phyloP scores from a whole-genome alignment of 805 yeast genomes.

The Metschnikowia koreensis region DNA sequence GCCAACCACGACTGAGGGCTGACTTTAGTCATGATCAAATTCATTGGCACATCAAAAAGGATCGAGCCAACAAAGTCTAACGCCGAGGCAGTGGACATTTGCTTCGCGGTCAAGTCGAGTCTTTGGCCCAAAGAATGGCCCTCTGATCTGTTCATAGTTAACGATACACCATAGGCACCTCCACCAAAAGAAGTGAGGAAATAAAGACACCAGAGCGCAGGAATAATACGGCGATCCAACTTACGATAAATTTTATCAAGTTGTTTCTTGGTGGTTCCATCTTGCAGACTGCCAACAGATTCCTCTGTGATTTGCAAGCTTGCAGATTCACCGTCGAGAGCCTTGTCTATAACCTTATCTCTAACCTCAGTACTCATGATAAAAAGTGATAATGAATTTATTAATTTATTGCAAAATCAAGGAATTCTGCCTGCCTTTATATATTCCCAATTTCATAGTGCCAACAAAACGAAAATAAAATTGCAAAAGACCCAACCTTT shows the following conservation, averaged over 20 bases:
- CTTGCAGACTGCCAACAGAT: background rate
- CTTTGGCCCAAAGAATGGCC: conserved; percentile 60
- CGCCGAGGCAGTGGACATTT: conserved; percentile 73
- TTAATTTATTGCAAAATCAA: no score
- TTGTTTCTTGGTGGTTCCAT: conserved; percentile 12
- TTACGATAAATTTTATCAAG: conserved; percentile 57
- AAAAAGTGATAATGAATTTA: background rate
- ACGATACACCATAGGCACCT: conserved; percentile 71
- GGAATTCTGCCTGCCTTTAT: background rate
- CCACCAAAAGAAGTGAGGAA: conserved; percentile 77
- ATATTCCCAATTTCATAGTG: background rate
- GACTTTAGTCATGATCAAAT: conserved; percentile 71
- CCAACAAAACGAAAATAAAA: background rate
- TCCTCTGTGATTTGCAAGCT: background rate
- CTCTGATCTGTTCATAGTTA: conserved; percentile 67
- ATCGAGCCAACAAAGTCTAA: conserved; percentile 80
- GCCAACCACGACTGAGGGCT: conserved; percentile 85
- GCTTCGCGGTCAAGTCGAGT: conserved; percentile 51
- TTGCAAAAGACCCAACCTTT: background rate
- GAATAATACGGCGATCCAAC: conserved; percentile 69
- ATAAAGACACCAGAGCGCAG: conserved; percentile 78
- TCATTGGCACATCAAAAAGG: conserved; percentile 85
- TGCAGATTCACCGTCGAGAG: background rate
- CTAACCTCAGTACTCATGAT: conserved; percentile 3
- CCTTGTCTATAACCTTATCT: background rate